Evolutionary conservation across 2,329 filamentous ascomycete genomes (phyloP), one percentile per base, ranked within the genome.

Genomic region (Nakataea oryzae): DNA sequence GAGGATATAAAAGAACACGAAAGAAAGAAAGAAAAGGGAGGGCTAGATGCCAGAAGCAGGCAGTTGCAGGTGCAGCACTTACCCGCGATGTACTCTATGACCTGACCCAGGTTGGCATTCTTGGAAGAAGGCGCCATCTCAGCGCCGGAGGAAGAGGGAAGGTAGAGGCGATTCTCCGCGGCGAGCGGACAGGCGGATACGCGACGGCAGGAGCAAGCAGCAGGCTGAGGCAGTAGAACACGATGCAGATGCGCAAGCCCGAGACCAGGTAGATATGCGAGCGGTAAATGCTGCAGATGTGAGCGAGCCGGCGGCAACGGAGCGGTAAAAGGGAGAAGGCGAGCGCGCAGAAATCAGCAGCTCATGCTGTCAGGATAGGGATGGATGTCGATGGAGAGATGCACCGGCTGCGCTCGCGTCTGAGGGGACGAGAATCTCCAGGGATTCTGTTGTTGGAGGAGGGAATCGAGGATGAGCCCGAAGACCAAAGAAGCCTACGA

Each of bases 61-160:
- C 17, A 17, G 21, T 9, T 50, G 41, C 8, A 8, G 41, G 6
- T 50, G 14, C 57, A 64, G 63, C 61, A 78, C 85, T 70, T 81
- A 96, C 92, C 90, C 80, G 92, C 90, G 70, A 97, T 96, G 76
- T 96, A 97, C 80, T 97, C 93, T 73, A 97, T 93, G 69, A 96
- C 86, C 79, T 96, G 91, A 65, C 91, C 92, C 78, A 90, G 85
- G 75, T 86, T 89, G 73, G 83, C 71, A 72, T 70, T 71, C 73
- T 75, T 67, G 73, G 69, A 76, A 66, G 80, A 78, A 74, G 80
- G 79, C 66, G 79, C 77, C 81, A 83, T 84, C 71, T 64, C 68
- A 59, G 41, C 61, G 57, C 61, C 47, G 50, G 21, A 47, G 29
- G 34, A 50, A n/a, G 41, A 8, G 21, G n/a, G 41, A 24, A 24